phyloP scores from a whole-genome alignment of 192 early-diverging fungal genomes.

The Rhizophlyctis rosea region DNA sequence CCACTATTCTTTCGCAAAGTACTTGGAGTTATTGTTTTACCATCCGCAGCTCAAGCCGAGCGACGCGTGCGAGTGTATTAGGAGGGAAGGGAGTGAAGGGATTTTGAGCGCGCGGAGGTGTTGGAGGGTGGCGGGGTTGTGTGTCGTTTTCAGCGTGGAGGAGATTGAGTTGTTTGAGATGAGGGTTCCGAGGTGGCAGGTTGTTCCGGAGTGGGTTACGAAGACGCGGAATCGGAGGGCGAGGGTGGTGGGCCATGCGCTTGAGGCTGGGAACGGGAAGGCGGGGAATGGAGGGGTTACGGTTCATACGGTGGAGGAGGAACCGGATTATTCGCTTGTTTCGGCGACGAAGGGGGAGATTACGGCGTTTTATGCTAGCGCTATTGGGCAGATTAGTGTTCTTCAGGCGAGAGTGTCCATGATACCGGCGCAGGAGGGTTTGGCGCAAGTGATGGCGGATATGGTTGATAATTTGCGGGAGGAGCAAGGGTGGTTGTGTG shows the following conservation, averaged over 20 bases:
- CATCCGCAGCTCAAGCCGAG: conserved; percentile 12
- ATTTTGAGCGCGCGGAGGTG: conserved; percentile 11
- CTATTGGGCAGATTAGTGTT: conserved; percentile 41
- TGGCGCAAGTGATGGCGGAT: conserved; percentile 17
- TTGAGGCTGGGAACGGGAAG: too few species aligned
- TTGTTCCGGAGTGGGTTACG: conserved; percentile 22
- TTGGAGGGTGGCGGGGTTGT: conserved; percentile 9
- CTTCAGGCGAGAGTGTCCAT: conserved; percentile 33
- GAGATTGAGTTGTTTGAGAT: conserved; percentile 38
- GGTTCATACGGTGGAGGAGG: too few species aligned
- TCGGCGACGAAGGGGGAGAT: conserved; percentile 41
- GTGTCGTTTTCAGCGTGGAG: conserved; percentile 29
- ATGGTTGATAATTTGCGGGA: conserved; percentile 33
- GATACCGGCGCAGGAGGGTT: conserved; percentile 19
- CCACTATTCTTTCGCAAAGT: conserved; percentile 39
- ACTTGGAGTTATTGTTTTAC: conserved; percentile 36
- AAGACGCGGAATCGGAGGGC: too few species aligned
- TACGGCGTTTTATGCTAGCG: conserved; percentile 44
- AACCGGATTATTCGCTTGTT: too few species aligned
- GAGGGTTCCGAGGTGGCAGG: conserved; percentile 37
- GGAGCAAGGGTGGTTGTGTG: conserved; percentile 46
- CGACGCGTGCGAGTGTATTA: conserved; percentile 22
- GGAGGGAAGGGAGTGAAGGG: neutral
- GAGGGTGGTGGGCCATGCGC: too few species aligned
- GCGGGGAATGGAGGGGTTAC: too few species aligned